Conservation (phyloP, 345 rosid genomes). For the Diplotaxis tenuifolia region DNA sequence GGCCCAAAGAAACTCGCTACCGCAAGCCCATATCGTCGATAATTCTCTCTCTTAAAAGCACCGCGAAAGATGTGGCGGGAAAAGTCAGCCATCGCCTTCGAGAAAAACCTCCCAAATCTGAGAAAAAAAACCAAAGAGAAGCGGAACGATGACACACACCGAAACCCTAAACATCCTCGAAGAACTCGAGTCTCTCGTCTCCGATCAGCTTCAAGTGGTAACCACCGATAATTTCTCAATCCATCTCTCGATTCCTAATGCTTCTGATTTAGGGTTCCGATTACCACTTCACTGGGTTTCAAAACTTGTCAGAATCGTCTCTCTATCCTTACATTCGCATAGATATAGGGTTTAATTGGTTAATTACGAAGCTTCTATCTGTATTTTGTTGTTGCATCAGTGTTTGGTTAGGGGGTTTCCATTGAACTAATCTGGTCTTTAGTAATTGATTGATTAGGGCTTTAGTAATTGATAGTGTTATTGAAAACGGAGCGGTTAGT, state of each 20-base stretch:
- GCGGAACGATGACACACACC: constrained; percentile 41
- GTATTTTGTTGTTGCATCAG: constrained; percentile 8
- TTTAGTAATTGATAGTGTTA: background rate
- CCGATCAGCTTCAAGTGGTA: constrained; percentile 85
- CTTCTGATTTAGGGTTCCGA: constrained; percentile 21
- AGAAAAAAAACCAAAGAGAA: background rate
- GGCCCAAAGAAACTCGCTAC: background rate
- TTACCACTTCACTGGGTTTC: background rate
- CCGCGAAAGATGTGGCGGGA: constrained; percentile 47
- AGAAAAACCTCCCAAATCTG: constrained; percentile 39
- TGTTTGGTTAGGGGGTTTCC: background rate
- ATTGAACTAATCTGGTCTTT: background rate
- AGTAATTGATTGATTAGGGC: background rate
- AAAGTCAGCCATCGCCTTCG: constrained; percentile 19
- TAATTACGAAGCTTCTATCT: constrained; percentile 1
- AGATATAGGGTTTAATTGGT: background rate
- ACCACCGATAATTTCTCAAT: background rate
- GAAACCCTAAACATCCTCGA: constrained; percentile 70
- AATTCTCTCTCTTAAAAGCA: background rate
- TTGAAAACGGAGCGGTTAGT: background rate
- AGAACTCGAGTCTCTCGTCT: constrained; percentile 69
- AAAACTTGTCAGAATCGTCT: background rate
- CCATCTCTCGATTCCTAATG: background rate
- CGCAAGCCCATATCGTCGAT: background rate
- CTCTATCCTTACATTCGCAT: background rate